These are phyloP conservation scores for Tulasnella sp. DNA, from an alignment of 768 basidiomycete genomes.

Conservation along the genomic window DNA sequence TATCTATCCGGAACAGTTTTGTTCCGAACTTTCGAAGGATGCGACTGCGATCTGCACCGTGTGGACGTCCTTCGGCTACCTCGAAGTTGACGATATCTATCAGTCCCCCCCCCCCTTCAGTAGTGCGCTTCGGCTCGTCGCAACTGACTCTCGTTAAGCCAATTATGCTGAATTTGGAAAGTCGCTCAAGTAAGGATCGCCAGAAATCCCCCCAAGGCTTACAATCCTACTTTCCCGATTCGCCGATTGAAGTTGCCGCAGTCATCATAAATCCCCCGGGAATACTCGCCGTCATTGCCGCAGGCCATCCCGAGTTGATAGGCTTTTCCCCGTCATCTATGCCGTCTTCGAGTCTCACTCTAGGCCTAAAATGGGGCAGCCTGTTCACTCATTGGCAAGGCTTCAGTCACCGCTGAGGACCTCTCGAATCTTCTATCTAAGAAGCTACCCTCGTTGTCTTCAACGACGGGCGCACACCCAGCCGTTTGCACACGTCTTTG, in stretches of 20 bases:
- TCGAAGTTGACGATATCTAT: conserved; percentile 51
- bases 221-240: neutral
- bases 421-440: conserved; percentile 19
- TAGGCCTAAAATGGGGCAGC: conserved; percentile 50
- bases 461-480: conserved; percentile 42
- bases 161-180: conserved; percentile 4
- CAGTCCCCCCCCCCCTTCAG: conserved; percentile 45
- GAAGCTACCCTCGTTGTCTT: conserved; percentile 8
- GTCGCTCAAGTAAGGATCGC: neutral
- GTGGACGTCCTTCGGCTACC: conserved; percentile 47
- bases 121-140: conserved; percentile 27
- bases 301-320: neutral
- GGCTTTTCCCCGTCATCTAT: conserved; percentile 35
- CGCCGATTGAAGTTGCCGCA: neutral
- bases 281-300: conserved; percentile 45
- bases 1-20: neutral
- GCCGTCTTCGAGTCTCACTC: conserved; percentile 63
- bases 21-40: conserved; percentile 37
- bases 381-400: conserved; percentile 39
- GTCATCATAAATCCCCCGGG: conserved; percentile 66
- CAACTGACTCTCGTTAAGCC: conserved; percentile 5
- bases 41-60: conserved; percentile 47
- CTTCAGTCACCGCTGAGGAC: conserved; percentile 14
- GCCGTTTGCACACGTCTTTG: conserved; percentile 51
- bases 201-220: neutral